These are phyloP conservation scores for Cymbopogon citratus DNA, from an alignment of 176 grass and related monocot genomes.

Conservation along the genomic window DNA sequence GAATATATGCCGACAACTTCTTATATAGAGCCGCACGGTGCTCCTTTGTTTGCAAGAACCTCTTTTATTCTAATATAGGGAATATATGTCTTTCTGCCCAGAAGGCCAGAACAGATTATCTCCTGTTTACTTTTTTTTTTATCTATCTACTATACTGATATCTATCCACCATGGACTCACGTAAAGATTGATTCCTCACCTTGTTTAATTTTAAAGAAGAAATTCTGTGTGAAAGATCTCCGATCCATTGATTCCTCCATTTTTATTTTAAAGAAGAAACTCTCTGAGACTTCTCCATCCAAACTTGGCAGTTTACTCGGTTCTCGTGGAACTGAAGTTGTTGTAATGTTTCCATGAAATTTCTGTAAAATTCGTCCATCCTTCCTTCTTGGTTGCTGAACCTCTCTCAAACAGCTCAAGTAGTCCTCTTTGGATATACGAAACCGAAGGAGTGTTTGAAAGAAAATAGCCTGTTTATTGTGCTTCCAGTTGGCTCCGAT, in stretches of 20 bases:
- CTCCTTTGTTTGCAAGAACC: neutral
- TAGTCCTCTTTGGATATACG: neutral
- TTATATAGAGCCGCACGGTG: neutral
- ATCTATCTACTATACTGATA: neutral
- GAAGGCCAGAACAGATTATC: neutral
- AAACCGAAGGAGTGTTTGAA: neutral
- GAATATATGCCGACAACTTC: conserved; percentile 27
- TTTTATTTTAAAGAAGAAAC: neutral
- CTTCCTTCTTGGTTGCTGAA: neutral
- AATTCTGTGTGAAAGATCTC: neutral
- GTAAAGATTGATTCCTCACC: neutral
- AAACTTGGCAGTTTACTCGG: neutral
- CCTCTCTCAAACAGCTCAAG: neutral
- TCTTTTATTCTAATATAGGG: neutral
- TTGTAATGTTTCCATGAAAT: neutral
- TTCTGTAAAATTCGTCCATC: neutral
- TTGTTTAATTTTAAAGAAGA: neutral
- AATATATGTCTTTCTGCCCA: neutral
- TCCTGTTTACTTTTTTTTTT: neutral
- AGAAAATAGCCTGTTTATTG: neutral
- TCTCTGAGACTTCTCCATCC: neutral
- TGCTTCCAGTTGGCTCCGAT: neutral
- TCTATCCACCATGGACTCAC: neutral
- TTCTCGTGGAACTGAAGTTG: neutral
- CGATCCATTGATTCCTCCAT: neutral